These are phyloP conservation scores for Lactarius tabidus DNA, from an alignment of 768 basidiomycete genomes.

Conservation along the genomic window DNA sequence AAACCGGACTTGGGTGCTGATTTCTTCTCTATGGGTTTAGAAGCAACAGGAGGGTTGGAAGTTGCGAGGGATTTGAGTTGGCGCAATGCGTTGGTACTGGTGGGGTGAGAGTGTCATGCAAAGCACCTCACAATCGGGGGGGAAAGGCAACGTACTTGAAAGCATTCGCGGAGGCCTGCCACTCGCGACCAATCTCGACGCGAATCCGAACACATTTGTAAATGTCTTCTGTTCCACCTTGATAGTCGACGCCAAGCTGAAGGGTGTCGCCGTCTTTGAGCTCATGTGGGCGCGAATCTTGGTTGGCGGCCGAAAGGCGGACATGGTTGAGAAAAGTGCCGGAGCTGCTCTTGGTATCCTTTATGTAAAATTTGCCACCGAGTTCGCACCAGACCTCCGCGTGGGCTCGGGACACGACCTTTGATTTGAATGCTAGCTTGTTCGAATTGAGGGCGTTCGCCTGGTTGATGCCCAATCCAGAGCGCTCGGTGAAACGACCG, in stretches of 20 bases:
- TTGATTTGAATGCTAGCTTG: constrained; percentile 92
- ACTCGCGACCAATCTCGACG: constrained; percentile 84
- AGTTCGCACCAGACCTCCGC: constrained; percentile 88
- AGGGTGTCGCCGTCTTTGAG: constrained; percentile 92
- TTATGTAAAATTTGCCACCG: constrained; percentile 73
- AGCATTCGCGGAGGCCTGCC: constrained; percentile 83
- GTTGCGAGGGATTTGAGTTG: constrained; percentile 69
- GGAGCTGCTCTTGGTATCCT: constrained; percentile 83
- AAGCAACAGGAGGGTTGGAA: constrained; percentile 30
- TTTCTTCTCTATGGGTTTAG: constrained; percentile 28
- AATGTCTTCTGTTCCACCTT: constrained; percentile 94
- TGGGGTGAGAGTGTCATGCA: neutral
- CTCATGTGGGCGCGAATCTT: constrained; percentile 70
- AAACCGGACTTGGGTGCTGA: constrained; percentile 39
- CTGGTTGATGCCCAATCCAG: constrained; percentile 59
- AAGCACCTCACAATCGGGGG: constrained; percentile 18
- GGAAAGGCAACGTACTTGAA: constrained; percentile 65
- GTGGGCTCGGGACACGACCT: constrained; percentile 91
- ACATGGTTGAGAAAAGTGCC: constrained; percentile 97
- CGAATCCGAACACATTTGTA: constrained; percentile 97
- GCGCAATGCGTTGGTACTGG: constrained; percentile 69
- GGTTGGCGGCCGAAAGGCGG: constrained; percentile 76
- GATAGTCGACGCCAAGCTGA: constrained; percentile 96
- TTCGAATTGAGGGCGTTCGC: constrained; percentile 67
- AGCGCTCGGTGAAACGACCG: constrained; percentile 90